A percentile compares a stretch with the other conserved stretches of the same genome.
Evolutionary conservation across 2,329 filamentous ascomycete genomes (phyloP).

Genomic region (Fusarium nanum): DNA sequence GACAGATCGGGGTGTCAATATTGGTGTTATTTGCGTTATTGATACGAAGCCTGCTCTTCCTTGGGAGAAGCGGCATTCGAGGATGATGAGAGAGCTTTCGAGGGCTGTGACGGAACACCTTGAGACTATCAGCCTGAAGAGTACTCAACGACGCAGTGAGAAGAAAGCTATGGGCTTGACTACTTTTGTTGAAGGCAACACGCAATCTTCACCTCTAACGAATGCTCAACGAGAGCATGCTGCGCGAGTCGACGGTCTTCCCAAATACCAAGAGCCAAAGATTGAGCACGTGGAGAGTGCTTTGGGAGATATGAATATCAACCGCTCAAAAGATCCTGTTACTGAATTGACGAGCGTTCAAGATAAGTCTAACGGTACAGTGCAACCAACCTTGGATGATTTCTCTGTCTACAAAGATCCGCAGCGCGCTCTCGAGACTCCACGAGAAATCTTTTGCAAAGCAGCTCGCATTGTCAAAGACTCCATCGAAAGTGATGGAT

Average conservation of each 20-base stretch:
- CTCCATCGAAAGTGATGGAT: slow-evolving; percentile 55
- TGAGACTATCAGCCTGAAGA: slow-evolving; percentile 46
- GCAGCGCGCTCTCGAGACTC: not conserved
- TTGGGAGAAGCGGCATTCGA: slow-evolving; percentile 46
- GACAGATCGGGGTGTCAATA: slow-evolving; percentile 55
- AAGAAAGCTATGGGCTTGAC: slow-evolving; percentile 54
- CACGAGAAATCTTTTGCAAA: slow-evolving; percentile 53
- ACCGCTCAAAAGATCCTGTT: not conserved
- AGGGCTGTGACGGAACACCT: slow-evolving; percentile 53
- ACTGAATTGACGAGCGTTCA: not conserved
- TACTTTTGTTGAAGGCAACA: slow-evolving; percentile 52
- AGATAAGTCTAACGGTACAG: not conserved
- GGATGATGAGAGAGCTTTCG: slow-evolving; percentile 46
- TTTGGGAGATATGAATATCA: slow-evolving; percentile 4
- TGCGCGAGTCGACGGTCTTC: not conserved
- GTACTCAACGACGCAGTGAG: slow-evolving; percentile 48
- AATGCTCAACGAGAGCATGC: not conserved
- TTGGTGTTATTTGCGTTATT: slow-evolving; percentile 55
- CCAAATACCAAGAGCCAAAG: slow-evolving; percentile 14
- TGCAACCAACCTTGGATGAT: not conserved
- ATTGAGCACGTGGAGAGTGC: slow-evolving; percentile 1
- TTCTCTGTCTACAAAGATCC: not conserved
- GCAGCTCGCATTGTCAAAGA: slow-evolving; percentile 58
- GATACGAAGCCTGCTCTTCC: not conserved
- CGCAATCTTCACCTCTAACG: not conserved